Evolutionary conservation across 164 flowering plant genomes (phyloP).

Genomic region (Kingdonia uniflora): DNA sequence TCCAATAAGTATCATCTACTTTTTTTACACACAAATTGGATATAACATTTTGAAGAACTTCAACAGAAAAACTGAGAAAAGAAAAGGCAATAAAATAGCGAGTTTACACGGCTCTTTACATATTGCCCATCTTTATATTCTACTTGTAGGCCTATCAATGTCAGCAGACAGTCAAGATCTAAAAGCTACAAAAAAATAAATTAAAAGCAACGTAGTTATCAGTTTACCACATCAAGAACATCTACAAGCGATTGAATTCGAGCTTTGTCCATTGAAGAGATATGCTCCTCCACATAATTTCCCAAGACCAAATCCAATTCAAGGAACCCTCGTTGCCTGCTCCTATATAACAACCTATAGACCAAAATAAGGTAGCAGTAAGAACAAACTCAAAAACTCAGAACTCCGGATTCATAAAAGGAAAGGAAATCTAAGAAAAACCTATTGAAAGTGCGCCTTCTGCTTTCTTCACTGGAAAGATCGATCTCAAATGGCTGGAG

Average conservation of each 20-base stretch:
- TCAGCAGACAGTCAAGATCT: no score
- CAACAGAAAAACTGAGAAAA: no score
- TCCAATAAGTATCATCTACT: no score
- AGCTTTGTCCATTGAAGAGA: conserved; percentile 51
- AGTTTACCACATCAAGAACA: conserved; percentile 76
- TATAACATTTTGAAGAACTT: no score
- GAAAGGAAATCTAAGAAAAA: conserved; percentile 1
- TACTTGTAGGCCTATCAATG: no score
- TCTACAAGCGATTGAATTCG: conserved; percentile 58
- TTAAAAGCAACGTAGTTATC: not conserved
- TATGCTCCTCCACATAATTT: conserved; percentile 77
- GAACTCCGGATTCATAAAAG: not conserved
- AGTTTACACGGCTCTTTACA: no score
- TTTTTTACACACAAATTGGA: no score
- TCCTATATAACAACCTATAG: conserved; percentile 64
- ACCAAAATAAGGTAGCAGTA: not conserved
- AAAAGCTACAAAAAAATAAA: no score
- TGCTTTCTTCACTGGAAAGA: conserved; percentile 70
- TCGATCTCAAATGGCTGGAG: conserved; percentile 28
- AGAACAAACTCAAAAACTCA: not conserved
- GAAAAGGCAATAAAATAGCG: no score
- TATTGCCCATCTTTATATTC: no score
- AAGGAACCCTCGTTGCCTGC: conserved; percentile 76
- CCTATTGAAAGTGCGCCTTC: conserved; percentile 62
- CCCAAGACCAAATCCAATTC: conserved; percentile 90